Base-by-base conservation (phyloP, 768 basidiomycete species). In the Kwoniella shandongensis region DNA sequence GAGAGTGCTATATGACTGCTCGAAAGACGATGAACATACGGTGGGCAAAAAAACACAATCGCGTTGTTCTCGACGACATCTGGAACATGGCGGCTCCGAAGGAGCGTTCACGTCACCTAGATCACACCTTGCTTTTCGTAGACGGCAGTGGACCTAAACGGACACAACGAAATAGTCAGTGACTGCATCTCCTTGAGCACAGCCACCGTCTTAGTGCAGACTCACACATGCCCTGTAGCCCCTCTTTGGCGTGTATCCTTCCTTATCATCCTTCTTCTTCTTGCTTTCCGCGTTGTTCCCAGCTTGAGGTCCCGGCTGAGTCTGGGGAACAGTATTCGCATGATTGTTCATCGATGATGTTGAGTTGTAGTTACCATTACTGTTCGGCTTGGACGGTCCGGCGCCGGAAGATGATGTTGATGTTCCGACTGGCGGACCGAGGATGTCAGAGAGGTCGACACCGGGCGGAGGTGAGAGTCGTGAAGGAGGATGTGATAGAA, bases 71-170 rank as follows among this genome's bases (percentile, higher is more conserved):
- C 74, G 57, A 39, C 69, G 49, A 44, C 74, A 75, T 44, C 72
- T 42, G 8, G 65, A 52, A 46, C 74, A 75, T 17, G 74, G 72
- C 12, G 74, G 72, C 35, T 66, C 61, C 1, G 58, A 62, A n/a
- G 74, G 74, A 0, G 67, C 59, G 39, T 75, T 70, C 20, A 70
- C 69, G 57, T 75, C 74, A 13, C 74, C 72, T 7, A 75, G 56
- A 60, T 75, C 74, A 50, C 73, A 73, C 61, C 61, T 55, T 2
- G 71, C 72, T 44, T 75, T 75, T 11, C 71, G 47, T 18, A 65
- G 23, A 3, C 70, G 60, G 44, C 70, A 73, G 41, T 70, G 71
- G 13, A 66, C 65, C 65, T 66, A 40, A 46, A 36, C 50, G 42
- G 39, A 7, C 18, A 20, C 27, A 13, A 15, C 26, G 12, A 32